phyloP scores from a whole-genome alignment of 2,329 filamentous ascomycete species.

The Clonostachys rhizophaga region DNA sequence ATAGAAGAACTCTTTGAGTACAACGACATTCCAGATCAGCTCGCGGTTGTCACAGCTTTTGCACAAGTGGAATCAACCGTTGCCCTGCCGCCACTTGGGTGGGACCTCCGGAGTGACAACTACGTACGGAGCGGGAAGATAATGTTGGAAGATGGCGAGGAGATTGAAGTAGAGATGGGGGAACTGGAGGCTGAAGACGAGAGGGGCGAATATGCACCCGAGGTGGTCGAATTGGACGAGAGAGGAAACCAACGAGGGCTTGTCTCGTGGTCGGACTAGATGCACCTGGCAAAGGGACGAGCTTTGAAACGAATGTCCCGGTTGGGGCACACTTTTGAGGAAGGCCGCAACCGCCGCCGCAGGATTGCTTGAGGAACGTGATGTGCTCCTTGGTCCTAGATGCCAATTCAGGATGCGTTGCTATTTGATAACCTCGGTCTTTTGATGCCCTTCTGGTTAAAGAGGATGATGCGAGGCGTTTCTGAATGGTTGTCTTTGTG shows the following conservation, averaged over 20 bases:
- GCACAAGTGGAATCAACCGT: constrained; percentile 20
- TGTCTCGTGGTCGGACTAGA: constrained; percentile 39
- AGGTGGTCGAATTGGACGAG: constrained; percentile 48
- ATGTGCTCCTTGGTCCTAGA: no score
- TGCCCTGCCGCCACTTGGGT: constrained; percentile 39
- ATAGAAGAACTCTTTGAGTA: constrained; percentile 40
- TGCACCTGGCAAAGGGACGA: background rate
- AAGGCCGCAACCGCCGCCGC: no score
- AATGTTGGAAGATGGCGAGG: constrained; percentile 48
- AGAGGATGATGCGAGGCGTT: no score
- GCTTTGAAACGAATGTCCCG: background rate
- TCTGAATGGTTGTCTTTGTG: no score
- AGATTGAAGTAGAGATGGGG: constrained; percentile 38
- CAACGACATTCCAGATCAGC: constrained; percentile 7
- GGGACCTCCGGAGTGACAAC: constrained; percentile 45
- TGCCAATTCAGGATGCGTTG: no score
- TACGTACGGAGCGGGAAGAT: constrained; percentile 42
- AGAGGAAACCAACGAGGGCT: constrained; percentile 45
- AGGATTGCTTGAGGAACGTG: no score
- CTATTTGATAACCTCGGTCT: no score
- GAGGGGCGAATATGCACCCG: constrained; percentile 46
- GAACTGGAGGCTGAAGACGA: constrained; percentile 51
- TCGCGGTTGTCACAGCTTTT: constrained; percentile 33
- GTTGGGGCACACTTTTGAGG: no score
- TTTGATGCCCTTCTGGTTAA: no score